Evolutionary conservation across 2,329 filamentous ascomycete species (phyloP).

Genomic region (Orbilia javanica): DNA sequence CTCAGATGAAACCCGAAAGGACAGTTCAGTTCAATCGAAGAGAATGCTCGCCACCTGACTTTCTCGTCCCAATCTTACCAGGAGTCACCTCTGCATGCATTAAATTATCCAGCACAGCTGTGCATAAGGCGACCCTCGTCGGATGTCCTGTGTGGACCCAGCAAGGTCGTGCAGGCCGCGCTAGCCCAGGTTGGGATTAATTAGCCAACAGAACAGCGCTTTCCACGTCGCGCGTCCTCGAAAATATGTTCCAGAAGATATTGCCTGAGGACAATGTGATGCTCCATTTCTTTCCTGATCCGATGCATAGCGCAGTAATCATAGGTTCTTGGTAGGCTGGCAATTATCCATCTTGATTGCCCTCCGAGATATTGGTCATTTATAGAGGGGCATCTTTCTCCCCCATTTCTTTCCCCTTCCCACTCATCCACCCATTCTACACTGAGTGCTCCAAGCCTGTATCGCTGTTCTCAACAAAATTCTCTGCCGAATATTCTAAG

Average conservation of each 20-base stretch:
- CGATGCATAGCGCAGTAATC: neutral
- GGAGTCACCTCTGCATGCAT: conserved; percentile 43
- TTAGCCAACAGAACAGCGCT: conserved; percentile 28
- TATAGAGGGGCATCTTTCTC: conserved; percentile 24
- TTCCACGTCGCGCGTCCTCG: conserved; percentile 50
- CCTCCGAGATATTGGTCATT: neutral
- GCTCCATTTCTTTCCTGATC: conserved; percentile 3
- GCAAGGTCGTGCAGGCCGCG: conserved; percentile 20
- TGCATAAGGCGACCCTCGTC: conserved; percentile 41
- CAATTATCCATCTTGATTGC: neutral
- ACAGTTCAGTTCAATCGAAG: conserved; percentile 8
- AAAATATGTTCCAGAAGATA: conserved; percentile 34
- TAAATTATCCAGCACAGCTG: conserved; percentile 48
- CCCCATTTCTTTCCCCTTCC: conserved; percentile 8
- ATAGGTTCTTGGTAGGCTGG: neutral
- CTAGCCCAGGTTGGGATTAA: conserved; percentile 25
- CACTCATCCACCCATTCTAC: neutral
- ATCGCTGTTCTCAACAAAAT: neutral
- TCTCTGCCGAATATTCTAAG: neutral
- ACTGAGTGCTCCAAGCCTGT: neutral
- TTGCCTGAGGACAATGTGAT: conserved; percentile 21
- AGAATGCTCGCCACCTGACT: neutral
- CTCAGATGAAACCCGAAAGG: conserved; percentile 33
- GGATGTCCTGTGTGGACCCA: conserved; percentile 33
- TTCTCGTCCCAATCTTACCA: conserved; percentile 21